phyloP scores from a whole-genome alignment of 352 stramenopile species.

The Phytophthora lateralis region DNA sequence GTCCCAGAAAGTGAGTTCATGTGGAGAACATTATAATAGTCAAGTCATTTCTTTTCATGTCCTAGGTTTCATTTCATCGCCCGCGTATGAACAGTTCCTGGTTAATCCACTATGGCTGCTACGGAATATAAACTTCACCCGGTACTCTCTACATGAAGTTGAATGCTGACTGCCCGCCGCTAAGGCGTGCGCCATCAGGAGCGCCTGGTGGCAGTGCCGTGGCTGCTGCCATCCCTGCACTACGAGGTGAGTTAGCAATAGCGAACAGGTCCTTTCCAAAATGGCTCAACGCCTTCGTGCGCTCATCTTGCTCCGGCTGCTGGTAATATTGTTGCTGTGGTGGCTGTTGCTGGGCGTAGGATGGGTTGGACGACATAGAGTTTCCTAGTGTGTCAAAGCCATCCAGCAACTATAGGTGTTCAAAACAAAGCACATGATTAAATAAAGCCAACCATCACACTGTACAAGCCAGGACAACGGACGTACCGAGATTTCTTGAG shows the following conservation, averaged over 20 bases:
- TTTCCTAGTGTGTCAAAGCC: constrained; percentile 54
- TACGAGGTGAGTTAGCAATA: constrained; percentile 82
- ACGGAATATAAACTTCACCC: constrained; percentile 10
- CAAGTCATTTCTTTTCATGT: constrained; percentile 20
- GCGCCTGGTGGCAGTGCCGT: constrained; percentile 10
- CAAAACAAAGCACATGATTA: not conserved
- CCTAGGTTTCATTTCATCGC: constrained; percentile 27
- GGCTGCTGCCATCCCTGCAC: constrained; percentile 23
- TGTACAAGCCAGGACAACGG: constrained; percentile 9
- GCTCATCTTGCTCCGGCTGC: constrained; percentile 49
- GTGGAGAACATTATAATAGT: constrained; percentile 24
- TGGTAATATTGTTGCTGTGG: constrained; percentile 40
- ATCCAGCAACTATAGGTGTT: constrained; percentile 42
- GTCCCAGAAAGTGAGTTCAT: constrained; percentile 9
- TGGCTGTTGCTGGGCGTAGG: constrained; percentile 45
- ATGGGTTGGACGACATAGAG: constrained; percentile 36
- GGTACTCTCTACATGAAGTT: constrained; percentile 83
- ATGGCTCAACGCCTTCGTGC: constrained; percentile 71
- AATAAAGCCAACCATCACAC: not conserved
- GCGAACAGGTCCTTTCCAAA: constrained; percentile 89
- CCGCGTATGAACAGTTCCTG: constrained; percentile 12
- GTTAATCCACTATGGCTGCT: constrained; percentile 9
- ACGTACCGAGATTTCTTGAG: constrained; percentile 69
- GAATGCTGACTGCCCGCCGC: constrained; percentile 77
- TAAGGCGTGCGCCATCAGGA: constrained; percentile 24